Evolutionary conservation across 2,329 filamentous ascomycete species (phyloP).

Genomic region (Fusarium scirpi): DNA sequence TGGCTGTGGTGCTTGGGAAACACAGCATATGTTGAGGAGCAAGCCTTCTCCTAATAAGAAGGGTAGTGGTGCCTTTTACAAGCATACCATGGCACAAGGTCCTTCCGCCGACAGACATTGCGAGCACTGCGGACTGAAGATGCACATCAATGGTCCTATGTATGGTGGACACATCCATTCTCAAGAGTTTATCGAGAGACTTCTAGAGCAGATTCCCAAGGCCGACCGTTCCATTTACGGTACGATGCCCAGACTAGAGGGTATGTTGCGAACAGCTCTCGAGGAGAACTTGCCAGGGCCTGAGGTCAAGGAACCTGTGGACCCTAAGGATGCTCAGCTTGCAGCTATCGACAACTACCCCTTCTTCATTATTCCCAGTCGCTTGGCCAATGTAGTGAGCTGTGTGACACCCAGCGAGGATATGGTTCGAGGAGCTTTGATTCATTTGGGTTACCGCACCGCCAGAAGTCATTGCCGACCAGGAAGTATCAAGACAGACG

Average conservation of each 20-base stretch:
- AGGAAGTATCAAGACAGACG: slow-evolving; percentile 93
- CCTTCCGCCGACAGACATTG: slow-evolving; percentile 76
- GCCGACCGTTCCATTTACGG: slow-evolving; percentile 78
- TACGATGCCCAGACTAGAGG: slow-evolving; percentile 84
- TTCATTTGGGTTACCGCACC: slow-evolving; percentile 82
- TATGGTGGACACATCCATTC: slow-evolving; percentile 92
- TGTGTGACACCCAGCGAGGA: slow-evolving; percentile 84
- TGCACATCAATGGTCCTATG: slow-evolving; percentile 93
- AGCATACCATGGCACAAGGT: slow-evolving; percentile 79
- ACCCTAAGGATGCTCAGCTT: slow-evolving; percentile 62
- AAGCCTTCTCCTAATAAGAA: slow-evolving; percentile 76
- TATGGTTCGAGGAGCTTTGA: slow-evolving; percentile 82
- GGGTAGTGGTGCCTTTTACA: slow-evolving; percentile 76
- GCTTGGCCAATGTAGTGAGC: slow-evolving; percentile 80
- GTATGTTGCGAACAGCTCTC: slow-evolving; percentile 89
- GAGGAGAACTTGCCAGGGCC: slow-evolving; percentile 71
- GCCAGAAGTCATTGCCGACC: slow-evolving; percentile 90
- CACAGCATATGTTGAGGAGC: slow-evolving; percentile 80
- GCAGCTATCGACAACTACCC: slow-evolving; percentile 78
- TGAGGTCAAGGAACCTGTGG: slow-evolving; percentile 53
- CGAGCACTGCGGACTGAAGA: slow-evolving; percentile 86
- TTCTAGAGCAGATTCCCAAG: slow-evolving; percentile 78
- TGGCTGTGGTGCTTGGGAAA: slow-evolving; percentile 92
- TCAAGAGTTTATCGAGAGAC: slow-evolving; percentile 80
- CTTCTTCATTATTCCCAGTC: slow-evolving; percentile 86